Evolutionary conservation across 2,329 filamentous ascomycete genomes (phyloP), one percentile per base, ranked within the genome.

Genomic region (Trichothecium roseum): DNA sequence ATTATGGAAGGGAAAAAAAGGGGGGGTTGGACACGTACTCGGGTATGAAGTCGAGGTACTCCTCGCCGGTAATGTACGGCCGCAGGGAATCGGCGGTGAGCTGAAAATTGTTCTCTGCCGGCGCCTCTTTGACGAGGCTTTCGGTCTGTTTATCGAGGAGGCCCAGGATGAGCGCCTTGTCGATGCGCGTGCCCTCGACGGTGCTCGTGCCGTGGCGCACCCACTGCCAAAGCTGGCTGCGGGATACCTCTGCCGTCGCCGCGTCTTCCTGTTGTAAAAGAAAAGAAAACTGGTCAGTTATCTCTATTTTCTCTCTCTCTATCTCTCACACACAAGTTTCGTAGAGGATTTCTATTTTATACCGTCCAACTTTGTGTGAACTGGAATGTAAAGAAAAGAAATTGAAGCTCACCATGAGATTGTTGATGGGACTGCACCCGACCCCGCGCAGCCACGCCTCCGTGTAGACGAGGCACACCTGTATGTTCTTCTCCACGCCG

Each of bases 371-470:
- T n/a, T n/a, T n/a, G n/a, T n/a, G n/a, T n/a, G n/a, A n/a, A n/a
- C n/a, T n/a, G n/a, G n/a, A n/a, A n/a, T n/a, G n/a, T n/a, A n/a
- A n/a, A n/a, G 20, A 24, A 24, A 24, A 26, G 13, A 8, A 3
- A 10, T 10, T 16, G 10, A 26, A 30, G 13, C 28, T 26, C 34
- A 59, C 56, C 85, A 93, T 93, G 35, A 93, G 67, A 57, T 79
- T 88, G 68, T 93, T 91, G 62, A 94, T 91, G 15, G 86, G 86
- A 39, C 93, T 84, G 50, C 86, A 94, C 34, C 86, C 86, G n/a
- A 93, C 72, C 15, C 85, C 86, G 37, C 84, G 79, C 37, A 93
- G 70, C 86, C 86, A 94, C 37, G 83, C 86, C 62, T 94, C 86
- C 84, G 93, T 94, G 62, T 94, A 94, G 31, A 79, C 78, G 2